phyloP scores from a whole-genome alignment of 805 yeast genomes.

The Nakazawaea pomicola region DNA sequence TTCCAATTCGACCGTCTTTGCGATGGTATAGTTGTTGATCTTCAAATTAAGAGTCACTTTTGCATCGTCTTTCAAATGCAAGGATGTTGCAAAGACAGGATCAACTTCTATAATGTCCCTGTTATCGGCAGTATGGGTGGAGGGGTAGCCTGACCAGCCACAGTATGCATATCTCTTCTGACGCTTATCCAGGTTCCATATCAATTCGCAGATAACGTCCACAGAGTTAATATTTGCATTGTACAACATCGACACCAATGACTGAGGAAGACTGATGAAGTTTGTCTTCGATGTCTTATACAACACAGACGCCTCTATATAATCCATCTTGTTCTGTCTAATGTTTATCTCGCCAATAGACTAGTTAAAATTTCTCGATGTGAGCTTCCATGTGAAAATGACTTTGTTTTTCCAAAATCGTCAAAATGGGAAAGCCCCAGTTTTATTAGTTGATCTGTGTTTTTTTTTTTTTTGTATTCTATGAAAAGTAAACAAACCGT shows the following conservation, averaged over 20 bases:
- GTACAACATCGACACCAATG: slow-evolving; percentile 29
- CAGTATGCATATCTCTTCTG: slow-evolving; percentile 23
- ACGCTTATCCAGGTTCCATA: slow-evolving; percentile 13
- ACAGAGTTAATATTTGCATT: slow-evolving; percentile 35
- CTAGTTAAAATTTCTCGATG: no score
- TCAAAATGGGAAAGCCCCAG: slow-evolving; percentile 3
- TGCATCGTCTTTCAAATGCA: slow-evolving; percentile 40
- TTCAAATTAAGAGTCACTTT: slow-evolving; percentile 39
- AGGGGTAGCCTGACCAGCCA: slow-evolving; percentile 37
- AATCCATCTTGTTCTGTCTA: slow-evolving; percentile 19
- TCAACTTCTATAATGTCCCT: slow-evolving; percentile 51
- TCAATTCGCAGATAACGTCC: slow-evolving; percentile 31
- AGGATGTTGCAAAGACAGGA: slow-evolving; percentile 52
- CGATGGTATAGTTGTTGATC: slow-evolving; percentile 41
- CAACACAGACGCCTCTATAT: slow-evolving; percentile 18
- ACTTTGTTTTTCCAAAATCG: not conserved
- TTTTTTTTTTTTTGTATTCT: not conserved
- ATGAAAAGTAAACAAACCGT: slow-evolving; percentile 4
- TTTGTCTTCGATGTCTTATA: slow-evolving; percentile 25
- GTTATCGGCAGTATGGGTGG: not conserved
- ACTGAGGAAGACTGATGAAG: slow-evolving; percentile 32
- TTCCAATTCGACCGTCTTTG: slow-evolving; percentile 65
- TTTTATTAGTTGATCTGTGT: no score
- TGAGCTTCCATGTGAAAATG: no score
- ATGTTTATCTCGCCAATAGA: not conserved